A percentile compares a stretch with the other conserved stretches of the same genome.
phyloP scores from a whole-genome alignment of 306 rosid genomes.

The Cicer judaicum region DNA sequence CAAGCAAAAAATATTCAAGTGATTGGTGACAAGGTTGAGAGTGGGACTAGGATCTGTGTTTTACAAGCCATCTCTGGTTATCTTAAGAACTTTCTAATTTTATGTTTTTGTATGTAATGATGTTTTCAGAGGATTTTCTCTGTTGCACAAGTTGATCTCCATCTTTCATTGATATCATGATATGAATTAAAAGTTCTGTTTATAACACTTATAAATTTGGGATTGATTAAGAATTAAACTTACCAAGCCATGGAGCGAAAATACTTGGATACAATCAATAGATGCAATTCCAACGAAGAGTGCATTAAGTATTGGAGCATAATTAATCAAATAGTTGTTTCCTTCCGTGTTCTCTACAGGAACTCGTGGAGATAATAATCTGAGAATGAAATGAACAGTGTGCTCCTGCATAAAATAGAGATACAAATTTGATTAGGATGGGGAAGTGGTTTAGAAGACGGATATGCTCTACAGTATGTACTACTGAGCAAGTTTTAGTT shows the following conservation, averaged over 20 bases:
- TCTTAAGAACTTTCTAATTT: conserved; percentile 10
- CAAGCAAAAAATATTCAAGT: neutral
- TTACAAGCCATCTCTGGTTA: neutral
- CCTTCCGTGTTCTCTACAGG: conserved; percentile 65
- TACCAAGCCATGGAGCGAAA: conserved; percentile 97
- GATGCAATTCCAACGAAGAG: conserved; percentile 88
- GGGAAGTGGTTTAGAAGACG: conserved; percentile 22
- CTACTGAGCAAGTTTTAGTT: conserved; percentile 33
- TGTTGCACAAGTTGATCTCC: conserved; percentile 13
- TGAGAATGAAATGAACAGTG: conserved; percentile 78
- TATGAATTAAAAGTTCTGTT: conserved; percentile 5
- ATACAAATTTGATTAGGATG: conserved; percentile 42
- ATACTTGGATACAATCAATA: conserved; percentile 90
- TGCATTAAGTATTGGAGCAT: conserved; percentile 82
- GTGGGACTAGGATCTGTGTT: conserved; percentile 4
- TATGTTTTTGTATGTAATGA: neutral
- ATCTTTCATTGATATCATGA: conserved; percentile 2
- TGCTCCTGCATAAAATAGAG: conserved; percentile 77
- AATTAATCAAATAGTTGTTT: conserved; percentile 74
- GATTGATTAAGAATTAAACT: conserved; percentile 33
- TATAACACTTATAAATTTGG: conserved; percentile 6
- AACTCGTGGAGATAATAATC: conserved; percentile 83
- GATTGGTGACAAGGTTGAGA: conserved; percentile 2
- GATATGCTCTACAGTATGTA: conserved; percentile 16
- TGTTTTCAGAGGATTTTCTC: conserved; percentile 1